These are phyloP conservation scores for Komagataella ulmi DNA, from an alignment of 805 yeast species.

Conservation along the genomic window DNA sequence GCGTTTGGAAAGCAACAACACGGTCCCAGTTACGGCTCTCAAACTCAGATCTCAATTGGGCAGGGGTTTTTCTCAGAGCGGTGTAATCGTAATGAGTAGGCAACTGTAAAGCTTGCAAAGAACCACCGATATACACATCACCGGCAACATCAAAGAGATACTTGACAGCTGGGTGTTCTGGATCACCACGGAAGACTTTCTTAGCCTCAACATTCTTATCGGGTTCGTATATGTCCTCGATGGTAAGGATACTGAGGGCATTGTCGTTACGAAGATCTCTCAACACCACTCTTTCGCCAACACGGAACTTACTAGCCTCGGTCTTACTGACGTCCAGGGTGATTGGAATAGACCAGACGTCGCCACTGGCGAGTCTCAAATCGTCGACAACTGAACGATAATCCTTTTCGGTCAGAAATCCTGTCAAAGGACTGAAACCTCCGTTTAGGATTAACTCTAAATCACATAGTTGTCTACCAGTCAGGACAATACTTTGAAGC, in stretches of 20 bases:
- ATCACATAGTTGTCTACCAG: slow-evolving; percentile 88
- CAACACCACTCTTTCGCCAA: slow-evolving; percentile 56
- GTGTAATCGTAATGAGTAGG: slow-evolving; percentile 88
- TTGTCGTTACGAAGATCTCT: slow-evolving; percentile 73
- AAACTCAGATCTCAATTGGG: slow-evolving; percentile 81
- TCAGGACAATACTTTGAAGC: slow-evolving; percentile 37
- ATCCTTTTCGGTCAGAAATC: slow-evolving; percentile 54
- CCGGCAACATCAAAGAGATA: slow-evolving; percentile 66
- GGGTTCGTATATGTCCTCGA: slow-evolving; percentile 71
- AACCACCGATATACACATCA: slow-evolving; percentile 82
- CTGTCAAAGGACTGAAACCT: slow-evolving; percentile 79
- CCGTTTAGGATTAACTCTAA: slow-evolving; percentile 85
- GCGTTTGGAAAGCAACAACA: slow-evolving; percentile 94
- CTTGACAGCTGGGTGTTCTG: slow-evolving; percentile 87
- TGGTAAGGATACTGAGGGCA: slow-evolving; percentile 69
- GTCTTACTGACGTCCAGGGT: slow-evolving; percentile 60
- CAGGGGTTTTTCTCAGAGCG: slow-evolving; percentile 79
- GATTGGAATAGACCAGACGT: slow-evolving; percentile 88
- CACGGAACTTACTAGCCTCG: slow-evolving; percentile 29
- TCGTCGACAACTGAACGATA: slow-evolving; percentile 55
- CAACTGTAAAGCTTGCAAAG: slow-evolving; percentile 66
- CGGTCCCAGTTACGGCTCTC: slow-evolving; percentile 69
- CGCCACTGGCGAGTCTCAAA: slow-evolving; percentile 61
- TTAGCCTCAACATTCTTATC: slow-evolving; percentile 70
- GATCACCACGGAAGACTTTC: slow-evolving; percentile 89